Evolutionary conservation across 2,329 filamentous ascomycete species (phyloP).

Genomic region (Cadophora luteo-olivacea): DNA sequence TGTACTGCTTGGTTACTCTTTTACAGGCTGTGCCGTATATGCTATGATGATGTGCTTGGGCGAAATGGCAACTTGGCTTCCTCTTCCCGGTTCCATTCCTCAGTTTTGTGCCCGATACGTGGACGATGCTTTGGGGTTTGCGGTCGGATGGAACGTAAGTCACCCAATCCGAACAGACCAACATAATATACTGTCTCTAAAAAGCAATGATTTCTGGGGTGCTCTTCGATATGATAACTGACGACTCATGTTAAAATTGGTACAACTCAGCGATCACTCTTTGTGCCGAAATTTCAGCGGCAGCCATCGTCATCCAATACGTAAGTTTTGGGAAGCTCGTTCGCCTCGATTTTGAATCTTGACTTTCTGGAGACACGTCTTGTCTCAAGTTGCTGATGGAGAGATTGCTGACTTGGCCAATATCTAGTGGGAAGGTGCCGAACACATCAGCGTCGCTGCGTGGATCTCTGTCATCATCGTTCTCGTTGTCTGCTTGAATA

Average conservation of each 20-base stretch:
- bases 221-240: background rate
- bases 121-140: conserved; percentile 61
- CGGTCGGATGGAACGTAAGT: conserved; percentile 64
- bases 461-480: conserved; percentile 52
- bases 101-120: conserved; percentile 52
- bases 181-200: too few relatives aligned
- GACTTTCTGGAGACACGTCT: background rate
- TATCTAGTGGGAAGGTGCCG: conserved; percentile 49
- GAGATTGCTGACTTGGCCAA: background rate
- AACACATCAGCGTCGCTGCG: conserved; percentile 41
- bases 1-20: conserved; percentile 58
- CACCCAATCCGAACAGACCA: conserved; percentile 58
- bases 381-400: background rate
- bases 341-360: background rate
- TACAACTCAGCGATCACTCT: conserved; percentile 43
- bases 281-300: conserved; percentile 57
- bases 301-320: conserved; percentile 53
- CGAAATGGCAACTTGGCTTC: conserved; percentile 58
- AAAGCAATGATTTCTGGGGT: background rate
- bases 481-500: conserved; percentile 52
- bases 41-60: conserved; percentile 58
- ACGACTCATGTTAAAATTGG: conserved; percentile 38
- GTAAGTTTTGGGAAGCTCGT: background rate
- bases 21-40: conserved; percentile 58
- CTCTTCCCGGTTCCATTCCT: conserved; percentile 58